Conservation (phyloP, 176 grass and related monocot genomes). For the Cenchrus fungigraminus region DNA sequence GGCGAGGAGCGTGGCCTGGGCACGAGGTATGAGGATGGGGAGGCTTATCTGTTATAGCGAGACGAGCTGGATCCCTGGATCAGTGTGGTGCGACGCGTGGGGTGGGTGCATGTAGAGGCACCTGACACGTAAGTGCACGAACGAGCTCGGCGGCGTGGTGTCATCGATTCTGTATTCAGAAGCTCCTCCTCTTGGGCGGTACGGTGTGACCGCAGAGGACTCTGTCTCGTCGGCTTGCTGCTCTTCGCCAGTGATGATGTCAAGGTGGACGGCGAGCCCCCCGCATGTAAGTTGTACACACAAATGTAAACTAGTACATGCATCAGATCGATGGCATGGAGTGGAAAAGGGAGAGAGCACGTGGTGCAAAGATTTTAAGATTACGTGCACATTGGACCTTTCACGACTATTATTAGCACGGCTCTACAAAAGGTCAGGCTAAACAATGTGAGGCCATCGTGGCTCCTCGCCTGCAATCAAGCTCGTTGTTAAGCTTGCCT, state of each 20-base stretch:
- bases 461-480: not conserved
- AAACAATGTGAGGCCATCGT: conserved; percentile 47
- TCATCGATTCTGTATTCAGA: too few species aligned
- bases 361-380: too few species aligned
- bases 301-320: too few species aligned
- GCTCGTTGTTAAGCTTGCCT: conserved; percentile 4
- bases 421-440: not conserved
- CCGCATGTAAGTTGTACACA: too few species aligned
- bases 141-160: not conserved
- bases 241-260: not conserved
- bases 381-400: not conserved
- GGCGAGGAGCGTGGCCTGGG: too few species aligned
- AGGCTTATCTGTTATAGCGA: not conserved
- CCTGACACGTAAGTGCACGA: conserved; percentile 12
- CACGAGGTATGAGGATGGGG: too few species aligned
- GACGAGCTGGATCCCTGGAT: not conserved
- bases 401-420: conserved; percentile 24
- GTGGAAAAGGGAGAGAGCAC: too few species aligned
- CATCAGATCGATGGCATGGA: too few species aligned
- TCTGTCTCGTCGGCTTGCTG: not conserved
- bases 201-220: not conserved
- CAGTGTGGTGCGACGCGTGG: conserved; percentile 28
- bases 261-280: too few species aligned
- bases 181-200: not conserved
- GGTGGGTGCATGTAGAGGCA: conserved; percentile 14